Percentiles rank a stretch among this genome's conserved stretches.
These are phyloP conservation scores for Euphorbia peplus DNA, from an alignment of 345 rosid species.

Conservation along the genomic window DNA sequence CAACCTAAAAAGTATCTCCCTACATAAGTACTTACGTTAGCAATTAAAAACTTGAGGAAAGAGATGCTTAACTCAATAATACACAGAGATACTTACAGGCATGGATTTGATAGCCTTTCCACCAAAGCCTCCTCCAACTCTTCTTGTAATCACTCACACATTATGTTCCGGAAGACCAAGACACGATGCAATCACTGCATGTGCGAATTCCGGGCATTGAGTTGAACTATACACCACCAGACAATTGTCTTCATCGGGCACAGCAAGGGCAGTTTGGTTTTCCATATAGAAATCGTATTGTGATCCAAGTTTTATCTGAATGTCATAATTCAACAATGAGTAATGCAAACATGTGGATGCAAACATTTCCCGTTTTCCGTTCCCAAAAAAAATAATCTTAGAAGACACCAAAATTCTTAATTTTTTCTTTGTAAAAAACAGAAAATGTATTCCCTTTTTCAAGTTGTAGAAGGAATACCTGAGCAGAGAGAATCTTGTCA, in stretches of 20 bases:
- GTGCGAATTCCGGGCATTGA: slow-evolving; percentile 62
- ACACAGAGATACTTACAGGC: slow-evolving; percentile 67
- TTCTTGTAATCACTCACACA: slow-evolving; percentile 76
- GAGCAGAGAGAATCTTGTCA: slow-evolving; percentile 52
- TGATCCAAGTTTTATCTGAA: slow-evolving; percentile 68
- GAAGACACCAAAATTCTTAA: no score
- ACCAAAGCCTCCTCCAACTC: slow-evolving; percentile 94
- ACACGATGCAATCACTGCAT: slow-evolving; percentile 56
- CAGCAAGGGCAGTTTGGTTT: slow-evolving; percentile 78
- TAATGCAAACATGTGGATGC: neutral
- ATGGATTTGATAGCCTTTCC: slow-evolving; percentile 77
- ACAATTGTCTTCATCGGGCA: slow-evolving; percentile 88
- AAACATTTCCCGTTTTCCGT: no score
- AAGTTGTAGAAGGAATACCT: slow-evolving; percentile 47
- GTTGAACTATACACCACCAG: slow-evolving; percentile 59
- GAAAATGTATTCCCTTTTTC: no score
- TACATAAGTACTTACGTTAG: no score
- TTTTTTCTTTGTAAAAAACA: neutral
- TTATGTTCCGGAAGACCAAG: slow-evolving; percentile 76
- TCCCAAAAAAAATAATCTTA: no score
- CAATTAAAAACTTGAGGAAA: no score
- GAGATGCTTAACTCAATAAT: no score
- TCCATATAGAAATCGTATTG: slow-evolving; percentile 94
- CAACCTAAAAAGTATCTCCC: no score
- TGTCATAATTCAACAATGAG: neutral